Percentiles rank a stretch among this genome's conserved stretches.
phyloP scores from a whole-genome alignment of 257 asterid species.

The Salvia miltiorrhiza region DNA sequence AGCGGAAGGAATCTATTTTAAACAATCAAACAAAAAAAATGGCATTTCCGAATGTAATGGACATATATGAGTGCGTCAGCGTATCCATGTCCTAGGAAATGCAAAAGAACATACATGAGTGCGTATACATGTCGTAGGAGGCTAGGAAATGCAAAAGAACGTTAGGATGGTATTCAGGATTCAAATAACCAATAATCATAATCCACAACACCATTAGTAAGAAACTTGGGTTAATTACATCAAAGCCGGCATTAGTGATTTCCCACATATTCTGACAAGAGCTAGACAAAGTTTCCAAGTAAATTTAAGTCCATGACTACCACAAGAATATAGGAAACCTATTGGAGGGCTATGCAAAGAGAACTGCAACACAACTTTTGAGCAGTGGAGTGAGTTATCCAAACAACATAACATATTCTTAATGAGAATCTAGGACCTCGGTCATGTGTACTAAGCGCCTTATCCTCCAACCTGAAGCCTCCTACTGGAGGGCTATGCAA shows the following conservation, averaged over 20 bases:
- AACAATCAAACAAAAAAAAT: conserved; percentile 2
- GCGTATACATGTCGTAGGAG: neutral
- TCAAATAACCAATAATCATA: conserved; percentile 5
- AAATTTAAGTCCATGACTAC: neutral
- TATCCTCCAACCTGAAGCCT: neutral
- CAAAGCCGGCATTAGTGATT: neutral
- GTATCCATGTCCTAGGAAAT: conserved; percentile 6
- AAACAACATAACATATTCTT: neutral
- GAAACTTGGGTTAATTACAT: neutral
- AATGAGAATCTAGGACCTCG: neutral
- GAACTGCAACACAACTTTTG: neutral
- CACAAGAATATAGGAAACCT: neutral
- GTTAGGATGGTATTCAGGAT: neutral
- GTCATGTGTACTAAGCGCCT: neutral
- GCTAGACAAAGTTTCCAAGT: conserved; percentile 7
- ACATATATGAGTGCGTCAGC: conserved; percentile 1
- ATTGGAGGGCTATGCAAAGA: neutral
- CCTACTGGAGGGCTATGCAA: no score
- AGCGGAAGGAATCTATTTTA: neutral
- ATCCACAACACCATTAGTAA: neutral
- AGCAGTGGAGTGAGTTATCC: neutral
- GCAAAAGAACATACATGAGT: neutral
- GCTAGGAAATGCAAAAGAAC: conserved; percentile 8
- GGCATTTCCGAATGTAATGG: neutral
- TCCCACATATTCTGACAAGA: neutral